phyloP scores from a whole-genome alignment of 2,329 filamentous ascomycete genomes.

The Aureobasidium sp. region DNA sequence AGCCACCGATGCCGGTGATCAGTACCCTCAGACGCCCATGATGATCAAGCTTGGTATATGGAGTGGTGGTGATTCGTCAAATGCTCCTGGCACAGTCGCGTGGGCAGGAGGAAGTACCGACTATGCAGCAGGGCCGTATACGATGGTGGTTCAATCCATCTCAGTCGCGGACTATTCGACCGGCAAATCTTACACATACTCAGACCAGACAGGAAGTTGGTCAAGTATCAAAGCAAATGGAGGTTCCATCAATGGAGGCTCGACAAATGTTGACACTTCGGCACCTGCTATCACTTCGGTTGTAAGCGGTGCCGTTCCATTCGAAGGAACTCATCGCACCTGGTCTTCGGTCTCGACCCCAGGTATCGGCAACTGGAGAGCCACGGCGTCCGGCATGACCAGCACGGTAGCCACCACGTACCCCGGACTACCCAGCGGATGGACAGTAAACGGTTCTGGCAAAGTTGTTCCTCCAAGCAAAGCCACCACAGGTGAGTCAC shows the following conservation, averaged over 20 bases:
- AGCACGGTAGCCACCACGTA: slow-evolving; percentile 37
- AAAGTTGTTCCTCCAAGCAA: slow-evolving; percentile 70
- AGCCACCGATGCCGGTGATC: slow-evolving; percentile 59
- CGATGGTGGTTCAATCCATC: slow-evolving; percentile 73
- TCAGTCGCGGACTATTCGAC: slow-evolving; percentile 87
- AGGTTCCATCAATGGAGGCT: slow-evolving; percentile 57
- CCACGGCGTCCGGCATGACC: slow-evolving; percentile 34
- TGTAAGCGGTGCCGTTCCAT: slow-evolving; percentile 59
- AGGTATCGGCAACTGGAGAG: slow-evolving; percentile 38
- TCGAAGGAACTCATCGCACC: slow-evolving; percentile 52
- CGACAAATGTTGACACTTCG: slow-evolving; percentile 46
- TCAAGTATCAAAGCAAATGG: slow-evolving; percentile 73
- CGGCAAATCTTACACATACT: slow-evolving; percentile 76
- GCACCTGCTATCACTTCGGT: slow-evolving; percentile 59
- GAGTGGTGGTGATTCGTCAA: slow-evolving; percentile 81
- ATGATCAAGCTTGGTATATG: slow-evolving; percentile 86
- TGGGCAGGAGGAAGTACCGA: slow-evolving; percentile 86
- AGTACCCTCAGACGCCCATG: slow-evolving; percentile 96
- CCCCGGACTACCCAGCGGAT: slow-evolving; percentile 65
- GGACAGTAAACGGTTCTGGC: slow-evolving; percentile 67
- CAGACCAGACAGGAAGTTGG: slow-evolving; percentile 71
- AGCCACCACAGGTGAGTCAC: slow-evolving; percentile 53
- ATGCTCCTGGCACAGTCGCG: slow-evolving; percentile 71
- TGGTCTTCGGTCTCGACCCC: slow-evolving; percentile 29
- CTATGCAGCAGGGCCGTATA: slow-evolving; percentile 76